These are phyloP conservation scores for Magnusiomyces ingens DNA, from an alignment of 1,139 yeast genomes.

Conservation along the genomic window DNA sequence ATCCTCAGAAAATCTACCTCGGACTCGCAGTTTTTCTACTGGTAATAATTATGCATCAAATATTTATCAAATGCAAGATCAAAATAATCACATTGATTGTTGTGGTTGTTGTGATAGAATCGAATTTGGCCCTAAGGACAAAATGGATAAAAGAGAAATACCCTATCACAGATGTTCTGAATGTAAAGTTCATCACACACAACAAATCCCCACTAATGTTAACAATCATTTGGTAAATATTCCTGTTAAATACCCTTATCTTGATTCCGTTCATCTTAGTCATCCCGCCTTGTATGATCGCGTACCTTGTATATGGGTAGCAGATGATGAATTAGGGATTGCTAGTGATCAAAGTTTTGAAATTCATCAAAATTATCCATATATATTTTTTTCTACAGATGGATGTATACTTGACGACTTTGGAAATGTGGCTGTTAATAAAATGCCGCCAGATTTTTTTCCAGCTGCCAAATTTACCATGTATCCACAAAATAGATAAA, in stretches of 20 bases:
- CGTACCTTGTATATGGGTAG: slow-evolving; percentile 34
- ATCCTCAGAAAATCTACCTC: slow-evolving; percentile 2
- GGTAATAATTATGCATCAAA: no score
- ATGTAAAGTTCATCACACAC: neutral
- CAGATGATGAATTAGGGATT: slow-evolving; percentile 29
- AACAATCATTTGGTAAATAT: neutral
- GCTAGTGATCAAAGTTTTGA: slow-evolving; percentile 29
- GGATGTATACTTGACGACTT: slow-evolving; percentile 18
- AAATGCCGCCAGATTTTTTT: slow-evolving; percentile 23
- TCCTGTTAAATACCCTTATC: neutral
- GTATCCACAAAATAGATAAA: no score
- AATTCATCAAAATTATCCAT: slow-evolving; percentile 23
- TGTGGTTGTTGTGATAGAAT: no score
- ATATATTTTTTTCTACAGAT: slow-evolving; percentile 23
- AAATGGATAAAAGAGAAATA: neutral
- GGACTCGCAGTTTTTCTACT: neutral
- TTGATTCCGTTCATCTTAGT: neutral
- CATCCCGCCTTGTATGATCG: slow-evolving; percentile 27
- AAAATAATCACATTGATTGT: no score
- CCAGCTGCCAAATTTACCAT: slow-evolving; percentile 6
- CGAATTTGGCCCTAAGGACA: neutral
- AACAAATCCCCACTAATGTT: neutral
- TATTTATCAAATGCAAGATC: no score
- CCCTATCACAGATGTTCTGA: neutral
- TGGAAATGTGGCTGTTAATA: slow-evolving; percentile 18